phyloP scores from a whole-genome alignment of 768 basidiomycete species.

The Tricholomella constricta region DNA sequence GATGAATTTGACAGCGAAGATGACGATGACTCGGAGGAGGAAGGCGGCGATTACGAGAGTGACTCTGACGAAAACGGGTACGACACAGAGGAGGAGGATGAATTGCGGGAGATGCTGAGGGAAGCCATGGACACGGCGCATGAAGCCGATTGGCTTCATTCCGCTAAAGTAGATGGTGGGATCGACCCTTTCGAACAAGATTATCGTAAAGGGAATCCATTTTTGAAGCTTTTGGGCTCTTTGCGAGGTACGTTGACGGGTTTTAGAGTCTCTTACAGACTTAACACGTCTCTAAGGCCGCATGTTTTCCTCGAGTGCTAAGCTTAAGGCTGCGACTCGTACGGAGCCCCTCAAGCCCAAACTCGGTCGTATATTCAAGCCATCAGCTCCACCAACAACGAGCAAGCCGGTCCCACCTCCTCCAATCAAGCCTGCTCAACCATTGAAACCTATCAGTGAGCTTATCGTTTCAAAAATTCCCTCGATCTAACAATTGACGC shows the following conservation, averaged over 20 bases:
- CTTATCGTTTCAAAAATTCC: neutral
- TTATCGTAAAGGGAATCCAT: conserved; percentile 70
- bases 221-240: conserved; percentile 74
- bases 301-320: conserved; percentile 53
- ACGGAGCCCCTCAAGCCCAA: conserved; percentile 23
- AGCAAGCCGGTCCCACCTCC: neutral
- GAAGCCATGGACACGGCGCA: conserved; percentile 75
- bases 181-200: conserved; percentile 50
- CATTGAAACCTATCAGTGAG: conserved; percentile 6
- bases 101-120: conserved; percentile 57
- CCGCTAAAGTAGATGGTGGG: conserved; percentile 35
- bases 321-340: conserved; percentile 35
- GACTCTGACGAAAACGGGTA: conserved; percentile 48
- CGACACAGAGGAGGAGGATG: conserved; percentile 71
- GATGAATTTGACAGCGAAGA: conserved; percentile 39
- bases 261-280: neutral
- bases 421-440: neutral
- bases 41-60: conserved; percentile 33
- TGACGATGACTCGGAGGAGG: conserved; percentile 40
- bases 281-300: conserved; percentile 49
- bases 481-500: neutral
- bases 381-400: neutral
- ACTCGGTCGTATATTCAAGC: conserved; percentile 2
- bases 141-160: conserved; percentile 61
- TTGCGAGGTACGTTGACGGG: conserved; percentile 69